Conservation (phyloP, 345 rosid species). For the Toxicodendron radicans region DNA sequence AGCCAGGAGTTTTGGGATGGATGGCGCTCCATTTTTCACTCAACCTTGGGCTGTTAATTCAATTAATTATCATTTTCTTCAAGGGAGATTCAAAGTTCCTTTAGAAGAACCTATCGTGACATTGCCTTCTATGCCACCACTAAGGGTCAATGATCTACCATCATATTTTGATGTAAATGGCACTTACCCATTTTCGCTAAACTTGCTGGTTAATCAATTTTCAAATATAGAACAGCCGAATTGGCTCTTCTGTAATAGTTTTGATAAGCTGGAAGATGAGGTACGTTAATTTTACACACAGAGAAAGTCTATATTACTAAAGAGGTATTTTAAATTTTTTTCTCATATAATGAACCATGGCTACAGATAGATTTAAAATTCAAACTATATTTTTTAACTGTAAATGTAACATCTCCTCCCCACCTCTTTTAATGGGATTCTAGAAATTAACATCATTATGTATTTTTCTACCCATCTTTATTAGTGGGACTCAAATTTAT, state of each 20-base stretch:
- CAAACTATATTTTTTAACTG: too few species aligned
- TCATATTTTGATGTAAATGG: slow-evolving; percentile 30
- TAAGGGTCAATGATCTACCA: slow-evolving; percentile 44
- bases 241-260: slow-evolving; percentile 42
- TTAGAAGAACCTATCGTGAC: background rate
- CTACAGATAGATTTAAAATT: too few species aligned
- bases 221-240: slow-evolving; percentile 33
- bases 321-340: too few species aligned
- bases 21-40: slow-evolving; percentile 28
- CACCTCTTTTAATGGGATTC: too few species aligned
- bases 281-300: too few species aligned
- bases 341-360: too few species aligned
- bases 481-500: too few species aligned
- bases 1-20: background rate
- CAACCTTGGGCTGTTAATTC: slow-evolving; percentile 17
- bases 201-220: slow-evolving; percentile 31
- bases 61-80: slow-evolving; percentile 20
- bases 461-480: too few species aligned
- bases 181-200: slow-evolving; percentile 21
- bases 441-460: too few species aligned
- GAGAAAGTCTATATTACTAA: too few species aligned
- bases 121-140: slow-evolving; percentile 27
- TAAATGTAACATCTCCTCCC: too few species aligned
- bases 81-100: slow-evolving; percentile 14
- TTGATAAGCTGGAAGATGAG: slow-evolving; percentile 37